phyloP scores from a whole-genome alignment of 148 eudicot genomes.

The Chenopodium album region DNA sequence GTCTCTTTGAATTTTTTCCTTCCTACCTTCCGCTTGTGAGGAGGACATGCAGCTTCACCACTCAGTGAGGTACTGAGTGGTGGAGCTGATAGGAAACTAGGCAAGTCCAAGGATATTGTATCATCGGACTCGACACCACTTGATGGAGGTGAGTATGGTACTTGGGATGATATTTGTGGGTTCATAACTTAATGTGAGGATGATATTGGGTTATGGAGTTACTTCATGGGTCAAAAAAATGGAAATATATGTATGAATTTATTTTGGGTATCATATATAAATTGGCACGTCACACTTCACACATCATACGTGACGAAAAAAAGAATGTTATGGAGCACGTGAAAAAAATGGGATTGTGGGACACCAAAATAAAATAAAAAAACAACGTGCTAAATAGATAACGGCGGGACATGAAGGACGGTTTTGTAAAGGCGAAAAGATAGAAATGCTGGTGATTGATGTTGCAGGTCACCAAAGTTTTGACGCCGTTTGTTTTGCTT shows the following conservation, averaged over 20 bases:
- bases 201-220: background rate
- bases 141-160: background rate
- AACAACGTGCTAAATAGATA: background rate
- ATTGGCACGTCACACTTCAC: too few relatives aligned
- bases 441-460: too few relatives aligned
- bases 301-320: background rate
- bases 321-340: background rate
- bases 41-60: background rate
- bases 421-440: background rate
- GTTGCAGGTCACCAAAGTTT: background rate
- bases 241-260: background rate
- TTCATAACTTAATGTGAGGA: background rate
- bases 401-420: background rate
- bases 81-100: background rate
- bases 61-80: background rate
- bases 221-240: background rate
- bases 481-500: background rate
- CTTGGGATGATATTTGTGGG: background rate
- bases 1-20: conserved; percentile 57
- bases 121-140: conserved; percentile 4
- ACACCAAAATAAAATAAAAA: background rate
- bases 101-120: background rate
- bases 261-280: too few relatives aligned
- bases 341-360: background rate
- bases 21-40: conserved; percentile 38